Conservation (phyloP, 1,284 basidiomycete genomes). For the Moniliophthora roreri region DNA sequence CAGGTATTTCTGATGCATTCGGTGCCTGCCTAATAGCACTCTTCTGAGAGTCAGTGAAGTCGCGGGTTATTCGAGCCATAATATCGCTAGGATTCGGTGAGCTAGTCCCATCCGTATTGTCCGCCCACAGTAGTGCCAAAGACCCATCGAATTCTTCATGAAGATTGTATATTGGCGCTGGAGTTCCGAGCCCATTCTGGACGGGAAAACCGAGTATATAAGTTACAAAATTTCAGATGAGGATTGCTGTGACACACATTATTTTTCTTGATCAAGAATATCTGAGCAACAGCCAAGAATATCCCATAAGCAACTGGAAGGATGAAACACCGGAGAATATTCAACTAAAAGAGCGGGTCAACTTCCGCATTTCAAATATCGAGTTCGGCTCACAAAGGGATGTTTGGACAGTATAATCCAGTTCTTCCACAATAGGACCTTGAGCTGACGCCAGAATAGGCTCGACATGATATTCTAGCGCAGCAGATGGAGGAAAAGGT, state of each 20-base stretch:
- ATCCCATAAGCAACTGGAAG: conserved; percentile 69
- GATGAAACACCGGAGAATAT: conserved; percentile 65
- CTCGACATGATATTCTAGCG: conserved; percentile 22
- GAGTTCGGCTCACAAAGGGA: conserved; percentile 50
- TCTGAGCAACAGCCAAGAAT: conserved; percentile 65
- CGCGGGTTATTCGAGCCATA: conserved; percentile 54
- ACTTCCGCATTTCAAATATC: not conserved
- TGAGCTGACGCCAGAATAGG: conserved; percentile 62
- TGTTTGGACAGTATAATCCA: conserved; percentile 69
- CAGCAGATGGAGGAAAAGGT: too few species aligned
- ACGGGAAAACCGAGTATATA: conserved; percentile 4
- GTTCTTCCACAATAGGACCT: conserved; percentile 70
- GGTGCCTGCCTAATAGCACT: conserved; percentile 45
- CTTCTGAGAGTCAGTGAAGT: conserved; percentile 45
- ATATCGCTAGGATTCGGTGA: conserved; percentile 52
- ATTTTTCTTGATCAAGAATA: conserved; percentile 54
- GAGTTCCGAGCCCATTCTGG: conserved; percentile 66
- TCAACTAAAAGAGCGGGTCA: conserved; percentile 41
- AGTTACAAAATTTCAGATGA: not conserved
- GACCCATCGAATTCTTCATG: conserved; percentile 50
- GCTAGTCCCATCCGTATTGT: conserved; percentile 54
- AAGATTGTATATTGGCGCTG: conserved; percentile 50
- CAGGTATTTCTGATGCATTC: conserved; percentile 48
- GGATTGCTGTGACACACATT: conserved; percentile 40
- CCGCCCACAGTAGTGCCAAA: conserved; percentile 61